Evolutionary conservation across 495 filamentous ascomycete species (phyloP).

Genomic region (Annulohypoxylon bovei): DNA sequence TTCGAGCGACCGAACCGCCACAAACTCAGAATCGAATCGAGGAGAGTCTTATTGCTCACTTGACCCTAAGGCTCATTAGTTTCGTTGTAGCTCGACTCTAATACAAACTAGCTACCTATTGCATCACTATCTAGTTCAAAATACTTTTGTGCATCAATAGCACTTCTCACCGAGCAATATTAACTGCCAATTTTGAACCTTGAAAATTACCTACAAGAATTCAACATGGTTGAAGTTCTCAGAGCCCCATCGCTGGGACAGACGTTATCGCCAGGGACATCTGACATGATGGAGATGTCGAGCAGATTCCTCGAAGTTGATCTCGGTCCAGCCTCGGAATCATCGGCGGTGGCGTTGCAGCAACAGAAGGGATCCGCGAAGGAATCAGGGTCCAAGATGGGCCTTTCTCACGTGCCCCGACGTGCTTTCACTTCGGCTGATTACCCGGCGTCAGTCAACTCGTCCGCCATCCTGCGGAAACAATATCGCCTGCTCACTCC

Average conservation of each 20-base stretch:
- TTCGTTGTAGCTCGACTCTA: slow-evolving; percentile 16
- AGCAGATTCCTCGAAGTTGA: slow-evolving; percentile 36
- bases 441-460: slow-evolving; percentile 18
- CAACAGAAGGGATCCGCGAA: slow-evolving; percentile 32
- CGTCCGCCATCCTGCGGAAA: slow-evolving; percentile 11
- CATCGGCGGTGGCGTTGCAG: slow-evolving; percentile 24
- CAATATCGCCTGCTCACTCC: slow-evolving; percentile 26
- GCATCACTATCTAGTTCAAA: slow-evolving; percentile 11
- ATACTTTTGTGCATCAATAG: slow-evolving; percentile 10
- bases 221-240: slow-evolving; percentile 39
- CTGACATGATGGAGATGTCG: slow-evolving; percentile 41
- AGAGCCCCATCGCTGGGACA: slow-evolving; percentile 35
- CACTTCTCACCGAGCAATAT: slow-evolving; percentile 13
- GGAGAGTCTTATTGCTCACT: slow-evolving; percentile 13
- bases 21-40: slow-evolving; percentile 10
- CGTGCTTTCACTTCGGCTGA: slow-evolving; percentile 35
- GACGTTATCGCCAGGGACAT: slow-evolving; percentile 19
- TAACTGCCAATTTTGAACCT: slow-evolving; percentile 14
- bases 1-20: neutral
- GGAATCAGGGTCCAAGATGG: slow-evolving; percentile 23
- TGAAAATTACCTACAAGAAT: slow-evolving; percentile 15
- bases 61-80: slow-evolving; percentile 18
- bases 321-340: slow-evolving; percentile 40
- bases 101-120: slow-evolving; percentile 12
- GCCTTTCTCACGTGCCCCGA: slow-evolving; percentile 13